Evolutionary conservation across 257 asterid genomes (phyloP).

Genomic region (Euphrasia confusa): DNA sequence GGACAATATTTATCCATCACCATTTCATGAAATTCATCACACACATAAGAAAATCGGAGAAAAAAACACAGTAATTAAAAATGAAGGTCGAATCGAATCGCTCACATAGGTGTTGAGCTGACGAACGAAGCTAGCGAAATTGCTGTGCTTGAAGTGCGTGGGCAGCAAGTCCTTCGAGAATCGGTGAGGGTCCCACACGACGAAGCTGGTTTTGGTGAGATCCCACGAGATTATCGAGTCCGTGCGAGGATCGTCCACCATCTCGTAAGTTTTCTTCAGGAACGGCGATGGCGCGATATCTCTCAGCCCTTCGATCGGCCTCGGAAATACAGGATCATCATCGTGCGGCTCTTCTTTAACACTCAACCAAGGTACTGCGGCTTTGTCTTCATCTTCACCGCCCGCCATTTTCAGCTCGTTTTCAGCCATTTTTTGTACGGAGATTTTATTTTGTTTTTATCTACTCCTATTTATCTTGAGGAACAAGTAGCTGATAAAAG

Average conservation of each 20-base stretch:
- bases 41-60: not conserved
- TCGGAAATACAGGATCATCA: slow-evolving; percentile 28
- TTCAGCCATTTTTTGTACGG: slow-evolving; percentile 10
- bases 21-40: not conserved
- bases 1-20: not conserved
- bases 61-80: not conserved
- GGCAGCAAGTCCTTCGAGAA: slow-evolving; percentile 75
- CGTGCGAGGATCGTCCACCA: slow-evolving; percentile 80
- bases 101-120: slow-evolving; percentile 93
- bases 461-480: too few species aligned
- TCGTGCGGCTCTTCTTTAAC: slow-evolving; percentile 63
- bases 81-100: not conserved
- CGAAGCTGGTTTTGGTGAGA: slow-evolving; percentile 39
- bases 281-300: slow-evolving; percentile 80
- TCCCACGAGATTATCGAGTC: slow-evolving; percentile 79
- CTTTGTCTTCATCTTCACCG: not conserved
- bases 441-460: too few species aligned
- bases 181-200: slow-evolving; percentile 79
- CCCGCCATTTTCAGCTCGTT: slow-evolving; percentile 7
- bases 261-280: slow-evolving; percentile 76
- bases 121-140: slow-evolving; percentile 91
- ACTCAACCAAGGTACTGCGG: not conserved
- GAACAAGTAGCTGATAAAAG: too few species aligned
- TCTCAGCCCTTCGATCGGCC: slow-evolving; percentile 51
- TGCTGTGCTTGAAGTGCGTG: slow-evolving; percentile 77